A percentile compares a stretch with the other conserved stretches of the same genome.
These are phyloP conservation scores for Trichoderma virens DNA, from an alignment of 495 filamentous ascomycete species.

Conservation along the genomic window DNA sequence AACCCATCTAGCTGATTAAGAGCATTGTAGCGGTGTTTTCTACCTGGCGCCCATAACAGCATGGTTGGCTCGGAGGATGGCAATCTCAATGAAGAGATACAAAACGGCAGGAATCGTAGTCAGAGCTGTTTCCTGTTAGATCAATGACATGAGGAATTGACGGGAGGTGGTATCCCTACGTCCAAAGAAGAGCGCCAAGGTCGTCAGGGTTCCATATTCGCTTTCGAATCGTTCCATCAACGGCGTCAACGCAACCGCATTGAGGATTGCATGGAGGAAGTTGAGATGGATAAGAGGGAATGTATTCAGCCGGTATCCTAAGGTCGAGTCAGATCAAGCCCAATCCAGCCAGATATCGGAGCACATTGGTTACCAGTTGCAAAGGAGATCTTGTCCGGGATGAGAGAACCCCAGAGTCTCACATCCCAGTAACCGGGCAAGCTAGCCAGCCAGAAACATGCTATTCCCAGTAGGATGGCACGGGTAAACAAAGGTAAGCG, in stretches of 20 bases:
- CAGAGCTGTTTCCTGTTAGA: constrained; percentile 46
- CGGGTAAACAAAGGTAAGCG: constrained; percentile 86
- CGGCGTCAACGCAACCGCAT: constrained; percentile 70
- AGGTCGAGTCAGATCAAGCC: constrained; percentile 10
- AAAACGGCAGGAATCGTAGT: constrained; percentile 68
- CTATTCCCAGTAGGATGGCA: constrained; percentile 57
- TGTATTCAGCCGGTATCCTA: constrained; percentile 90
- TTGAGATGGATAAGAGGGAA: constrained; percentile 82
- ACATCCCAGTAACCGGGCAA: constrained; percentile 61
- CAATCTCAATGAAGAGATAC: constrained; percentile 64
- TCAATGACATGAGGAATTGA: neutral
- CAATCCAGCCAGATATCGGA: constrained; percentile 5
- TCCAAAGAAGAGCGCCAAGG: constrained; percentile 76
- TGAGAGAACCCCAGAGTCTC: constrained; percentile 65
- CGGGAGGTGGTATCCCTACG: constrained; percentile 50
- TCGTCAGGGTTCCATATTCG: constrained; percentile 86
- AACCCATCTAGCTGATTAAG: constrained; percentile 12
- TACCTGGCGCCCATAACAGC: constrained; percentile 78
- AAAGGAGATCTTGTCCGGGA: constrained; percentile 65
- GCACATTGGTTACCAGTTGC: constrained; percentile 53
- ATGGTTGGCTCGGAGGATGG: constrained; percentile 55
- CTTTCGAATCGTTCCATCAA: constrained; percentile 86
- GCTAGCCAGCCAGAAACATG: constrained; percentile 58
- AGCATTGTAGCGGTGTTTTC: constrained; percentile 16
- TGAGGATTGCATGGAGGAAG: constrained; percentile 72